phyloP scores from a whole-genome alignment of 2,329 filamentous ascomycete species.

The Apiospora malaysiana region DNA sequence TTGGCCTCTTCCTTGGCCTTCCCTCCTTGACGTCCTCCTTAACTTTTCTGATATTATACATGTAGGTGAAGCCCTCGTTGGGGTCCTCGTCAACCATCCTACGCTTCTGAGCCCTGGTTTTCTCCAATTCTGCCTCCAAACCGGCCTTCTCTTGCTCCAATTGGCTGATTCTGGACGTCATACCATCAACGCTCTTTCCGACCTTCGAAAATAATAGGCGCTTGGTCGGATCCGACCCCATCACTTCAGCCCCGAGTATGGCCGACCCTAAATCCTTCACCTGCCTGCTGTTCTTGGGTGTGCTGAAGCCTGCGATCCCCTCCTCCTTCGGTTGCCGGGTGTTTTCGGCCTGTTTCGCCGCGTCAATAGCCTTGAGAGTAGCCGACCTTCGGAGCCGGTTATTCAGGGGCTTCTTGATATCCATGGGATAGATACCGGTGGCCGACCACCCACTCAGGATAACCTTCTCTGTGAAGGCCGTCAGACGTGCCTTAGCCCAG shows the following conservation, averaged over 20 bases:
- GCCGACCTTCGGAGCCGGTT: neutral
- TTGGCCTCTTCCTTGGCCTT: too few relatives aligned
- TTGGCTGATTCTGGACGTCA: neutral
- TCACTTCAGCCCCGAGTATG: neutral
- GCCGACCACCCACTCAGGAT: neutral
- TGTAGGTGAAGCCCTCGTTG: too few relatives aligned
- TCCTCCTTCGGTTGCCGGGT: neutral
- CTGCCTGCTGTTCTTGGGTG: neutral
- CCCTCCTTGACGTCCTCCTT: too few relatives aligned
- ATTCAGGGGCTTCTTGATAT: neutral
- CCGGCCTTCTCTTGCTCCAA: neutral
- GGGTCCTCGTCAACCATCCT: neutral
- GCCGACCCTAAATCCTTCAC: neutral
- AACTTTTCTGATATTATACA: too few relatives aligned
- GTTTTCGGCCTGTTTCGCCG: neutral
- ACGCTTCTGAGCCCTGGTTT: neutral
- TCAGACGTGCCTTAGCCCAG: neutral
- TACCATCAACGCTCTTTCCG: neutral
- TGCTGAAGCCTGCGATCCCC: neutral
- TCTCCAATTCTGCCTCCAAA: neutral
- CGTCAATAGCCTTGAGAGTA: neutral
- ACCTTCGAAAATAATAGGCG: neutral
- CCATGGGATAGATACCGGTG: neutral
- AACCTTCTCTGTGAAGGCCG: neutral
- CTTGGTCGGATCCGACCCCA: neutral